Base-by-base conservation (phyloP, 345 rosid genomes). In the Camelina laxa region DNA sequence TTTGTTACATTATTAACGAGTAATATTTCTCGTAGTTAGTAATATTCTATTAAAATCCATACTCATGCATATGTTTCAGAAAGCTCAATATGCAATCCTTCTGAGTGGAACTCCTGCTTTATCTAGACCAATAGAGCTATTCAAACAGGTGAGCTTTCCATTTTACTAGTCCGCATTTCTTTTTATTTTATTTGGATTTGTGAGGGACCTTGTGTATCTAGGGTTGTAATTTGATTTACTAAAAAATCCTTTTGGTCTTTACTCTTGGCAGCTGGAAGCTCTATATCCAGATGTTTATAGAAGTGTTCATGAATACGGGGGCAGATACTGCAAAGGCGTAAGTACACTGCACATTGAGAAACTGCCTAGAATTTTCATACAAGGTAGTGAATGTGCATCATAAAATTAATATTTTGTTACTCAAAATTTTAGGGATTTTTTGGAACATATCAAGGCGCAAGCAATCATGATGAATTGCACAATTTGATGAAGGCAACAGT, bases 41-140 rank as follows among this genome's bases (percentile, higher is more conserved):
- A 45, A 15, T 17, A 14, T 24, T 49, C 31, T 59, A 3, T 41
- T 11, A 15, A 30, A 20, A 47, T 56, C n/a, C 48, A 42, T 11
- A 44, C 19, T 60, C 16, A 19, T 63, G 57, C 15, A 44, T 59
- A 69, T 72, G 27, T 80, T 82, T 77, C 93, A 93, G 98, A 91
- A 91, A 86, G 97, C 98, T 70, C 82, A 83, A 67, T 89, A 88
- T 80, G 95, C 96, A 58, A 76, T 91, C 24, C 79, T 91, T 75
- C 91, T 94, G 24, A 91, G 95, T 80, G 98, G 98, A 74, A 94
- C 97, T 61, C 98, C 98, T 82, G 98, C 98, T 72, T 84, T 94
- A 70, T 94, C 98, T 51, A 82, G 98, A 79, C 98, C 97, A 22
- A 91, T 94, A 79, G 98, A 94, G 84, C 86, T 94, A 60, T 86